Evolutionary conservation across 768 basidiomycete genomes (phyloP), one percentile per base, ranked within the genome.

Genomic region (Austroboletus eburneus): DNA sequence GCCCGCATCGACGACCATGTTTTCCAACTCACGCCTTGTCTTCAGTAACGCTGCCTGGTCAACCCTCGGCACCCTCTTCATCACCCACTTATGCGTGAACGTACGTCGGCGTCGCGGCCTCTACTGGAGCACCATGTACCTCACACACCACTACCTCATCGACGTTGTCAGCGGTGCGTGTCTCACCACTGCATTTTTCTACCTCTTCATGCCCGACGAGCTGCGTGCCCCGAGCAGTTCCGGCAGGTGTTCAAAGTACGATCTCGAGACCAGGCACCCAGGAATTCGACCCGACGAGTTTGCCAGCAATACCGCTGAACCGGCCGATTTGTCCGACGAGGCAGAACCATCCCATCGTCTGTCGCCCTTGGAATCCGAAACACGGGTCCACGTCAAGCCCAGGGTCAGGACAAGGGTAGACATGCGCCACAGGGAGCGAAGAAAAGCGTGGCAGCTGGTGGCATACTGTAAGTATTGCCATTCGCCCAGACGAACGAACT

Each of bases 41-140:
- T 98, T 99, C 57, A 96, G 96, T 14, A 96, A 98, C 66, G 82
- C 94, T 1, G 95, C 80, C 3, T 86, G 82, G 62, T 88, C 89
- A 2, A 96, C 94, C 4, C 80, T 97, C 56, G 91, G 91, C 55
- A 94, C 93, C 0, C 77, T 99, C 40, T 94, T 94, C 76, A 69
- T 97, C 44, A 82, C 88, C 17, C 92, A 98, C 69, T 97, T 98
- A 76, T 53, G 81, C 83, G 20, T 97, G 92, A 90, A 72, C 69
- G 2, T 99, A 98, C 68, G 84, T 83, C 3, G 82, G 79, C 7
- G 70, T 90, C n/a, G n/a, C n/a, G n/a, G n/a, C 16, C 78, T 99
- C 4, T 98, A 95, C 66, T 99, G 96, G 96, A 85, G 90, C 9
- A 97, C 95, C 20, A 98, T 98, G 95, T 97, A 95, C 72, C 85